These are phyloP conservation scores for Pilobolus umbonatus DNA, from an alignment of 192 early-diverging fungal genomes.

Conservation along the genomic window DNA sequence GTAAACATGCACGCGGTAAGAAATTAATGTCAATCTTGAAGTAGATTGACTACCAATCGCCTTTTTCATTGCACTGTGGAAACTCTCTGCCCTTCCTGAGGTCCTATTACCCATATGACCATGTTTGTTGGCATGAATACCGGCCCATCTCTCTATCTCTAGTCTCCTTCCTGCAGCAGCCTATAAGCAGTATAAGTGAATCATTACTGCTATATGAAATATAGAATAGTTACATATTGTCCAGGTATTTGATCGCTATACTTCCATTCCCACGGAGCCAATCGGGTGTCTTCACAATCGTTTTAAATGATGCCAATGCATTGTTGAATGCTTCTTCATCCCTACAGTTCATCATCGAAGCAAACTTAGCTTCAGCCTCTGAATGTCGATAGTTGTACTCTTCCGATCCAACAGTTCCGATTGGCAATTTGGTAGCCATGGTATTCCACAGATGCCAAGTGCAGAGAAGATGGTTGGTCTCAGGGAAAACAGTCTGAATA, in stretches of 20 bases:
- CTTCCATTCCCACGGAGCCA: not conserved
- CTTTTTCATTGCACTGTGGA: too few species aligned
- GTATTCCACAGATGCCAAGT: not conserved
- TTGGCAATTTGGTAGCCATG: not conserved
- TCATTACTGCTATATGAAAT: too few species aligned
- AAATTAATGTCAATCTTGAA: too few species aligned
- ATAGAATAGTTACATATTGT: not conserved
- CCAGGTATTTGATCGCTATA: not conserved
- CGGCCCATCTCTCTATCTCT: too few species aligned
- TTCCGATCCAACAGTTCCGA: not conserved
- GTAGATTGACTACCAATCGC: too few species aligned
- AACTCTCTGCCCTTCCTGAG: too few species aligned
- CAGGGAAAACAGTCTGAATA: not conserved
- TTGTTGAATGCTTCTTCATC: not conserved
- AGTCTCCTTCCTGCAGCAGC: too few species aligned
- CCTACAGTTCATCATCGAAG: not conserved
- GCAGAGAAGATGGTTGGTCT: not conserved
- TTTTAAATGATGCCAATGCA: not conserved
- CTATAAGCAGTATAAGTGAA: too few species aligned
- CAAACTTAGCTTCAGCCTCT: not conserved
- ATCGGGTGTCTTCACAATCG: not conserved
- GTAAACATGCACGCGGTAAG: too few species aligned
- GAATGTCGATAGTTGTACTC: not conserved
- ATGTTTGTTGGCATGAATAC: too few species aligned
- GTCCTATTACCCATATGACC: too few species aligned